A percentile compares a stretch with the other conserved stretches of the same genome.
Conservation (phyloP, 768 basidiomycete genomes). For the Exidia glandulosa region DNA sequence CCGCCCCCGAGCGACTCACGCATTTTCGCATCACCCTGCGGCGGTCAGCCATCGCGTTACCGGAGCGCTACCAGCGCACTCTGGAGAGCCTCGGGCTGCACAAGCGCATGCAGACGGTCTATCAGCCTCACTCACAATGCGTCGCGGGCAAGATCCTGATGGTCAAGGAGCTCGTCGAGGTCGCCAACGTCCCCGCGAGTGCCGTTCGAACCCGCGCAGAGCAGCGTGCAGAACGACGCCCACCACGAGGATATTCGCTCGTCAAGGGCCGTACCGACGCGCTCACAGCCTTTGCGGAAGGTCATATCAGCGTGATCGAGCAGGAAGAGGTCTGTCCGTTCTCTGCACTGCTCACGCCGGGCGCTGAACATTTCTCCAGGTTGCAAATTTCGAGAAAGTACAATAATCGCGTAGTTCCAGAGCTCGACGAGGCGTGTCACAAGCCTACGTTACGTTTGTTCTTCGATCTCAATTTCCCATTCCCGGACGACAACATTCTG, state of each 20-base stretch:
- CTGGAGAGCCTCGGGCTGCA: conserved; percentile 76
- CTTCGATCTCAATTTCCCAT: too few relatives aligned
- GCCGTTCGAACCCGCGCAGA: conserved; percentile 60
- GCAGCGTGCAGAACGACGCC: conserved; percentile 55
- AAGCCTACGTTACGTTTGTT: too few relatives aligned
- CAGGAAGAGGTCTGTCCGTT: background rate
- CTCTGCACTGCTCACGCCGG: too few relatives aligned
- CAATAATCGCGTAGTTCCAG: too few relatives aligned
- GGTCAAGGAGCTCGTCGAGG: conserved; percentile 84
- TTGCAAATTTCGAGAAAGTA: too few relatives aligned
- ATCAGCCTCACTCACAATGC: conserved; percentile 60
- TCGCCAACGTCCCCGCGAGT: conserved; percentile 66
- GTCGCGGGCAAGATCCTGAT: conserved; percentile 76
- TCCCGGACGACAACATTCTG: too few relatives aligned
- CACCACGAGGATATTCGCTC: conserved; percentile 46
- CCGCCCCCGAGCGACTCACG: conserved; percentile 24
- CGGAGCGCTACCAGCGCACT: conserved; percentile 57
- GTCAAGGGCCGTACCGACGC: background rate
- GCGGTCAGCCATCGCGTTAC: conserved; percentile 79
- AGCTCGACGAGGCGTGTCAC: too few relatives aligned
- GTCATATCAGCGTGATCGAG: background rate
- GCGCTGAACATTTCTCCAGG: too few relatives aligned
- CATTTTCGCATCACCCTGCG: conserved; percentile 86
- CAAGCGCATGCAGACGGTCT: conserved; percentile 75
- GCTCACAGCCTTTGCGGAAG: background rate